phyloP scores from a whole-genome alignment of 1,284 basidiomycete genomes.

The Pterulicium gracile region DNA sequence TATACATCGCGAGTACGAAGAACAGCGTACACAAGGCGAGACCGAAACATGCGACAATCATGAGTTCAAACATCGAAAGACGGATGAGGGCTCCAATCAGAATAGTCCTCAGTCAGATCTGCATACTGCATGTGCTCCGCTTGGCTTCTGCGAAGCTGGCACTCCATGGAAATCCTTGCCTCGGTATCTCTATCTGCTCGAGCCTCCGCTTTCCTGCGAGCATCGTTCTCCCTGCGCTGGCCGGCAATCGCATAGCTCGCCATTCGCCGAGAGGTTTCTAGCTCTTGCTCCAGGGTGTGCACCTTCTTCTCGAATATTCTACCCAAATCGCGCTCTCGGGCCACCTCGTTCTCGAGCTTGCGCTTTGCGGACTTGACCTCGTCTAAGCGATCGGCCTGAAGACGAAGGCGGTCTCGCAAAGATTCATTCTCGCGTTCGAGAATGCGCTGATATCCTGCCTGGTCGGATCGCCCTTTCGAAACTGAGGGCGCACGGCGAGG shows the following conservation, averaged over 20 bases:
- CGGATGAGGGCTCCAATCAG: background rate
- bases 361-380: conserved; percentile 30
- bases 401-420: conserved; percentile 25
- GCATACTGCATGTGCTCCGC: background rate
- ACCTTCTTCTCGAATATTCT: conserved; percentile 30
- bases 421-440: conserved; percentile 31
- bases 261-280: conserved; percentile 21
- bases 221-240: conserved; percentile 27
- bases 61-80: background rate
- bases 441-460: conserved; percentile 9
- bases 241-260: conserved; percentile 27
- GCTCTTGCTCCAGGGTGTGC: conserved; percentile 23
- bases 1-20: background rate
- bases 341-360: conserved; percentile 32
- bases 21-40: too few relatives aligned
- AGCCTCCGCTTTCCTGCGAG: conserved; percentile 28
- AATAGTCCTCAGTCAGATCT: background rate
- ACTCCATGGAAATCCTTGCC: background rate
- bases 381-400: conserved; percentile 19
- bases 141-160: background rate
- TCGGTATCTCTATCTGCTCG: conserved; percentile 16
- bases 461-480: too few relatives aligned
- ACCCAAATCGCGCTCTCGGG: conserved; percentile 28
- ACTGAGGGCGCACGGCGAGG: too few relatives aligned
- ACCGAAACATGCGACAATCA: too few relatives aligned